Evolutionary conservation across 768 basidiomycete genomes (phyloP).

Genomic region (Tylopilus plumbeoviolaceoides): DNA sequence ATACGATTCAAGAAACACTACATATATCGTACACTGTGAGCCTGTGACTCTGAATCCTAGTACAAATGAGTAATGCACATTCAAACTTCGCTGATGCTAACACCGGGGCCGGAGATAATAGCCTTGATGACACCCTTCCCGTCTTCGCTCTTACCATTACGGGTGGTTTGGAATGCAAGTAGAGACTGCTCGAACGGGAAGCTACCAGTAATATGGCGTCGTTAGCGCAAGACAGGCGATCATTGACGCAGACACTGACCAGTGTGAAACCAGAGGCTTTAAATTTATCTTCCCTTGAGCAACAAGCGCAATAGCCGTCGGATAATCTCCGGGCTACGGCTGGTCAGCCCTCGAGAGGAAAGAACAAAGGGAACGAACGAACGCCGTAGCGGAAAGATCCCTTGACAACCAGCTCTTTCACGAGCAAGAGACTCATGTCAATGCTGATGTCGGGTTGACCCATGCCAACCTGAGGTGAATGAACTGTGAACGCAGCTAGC

Average conservation of each 20-base stretch:
- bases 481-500: background rate
- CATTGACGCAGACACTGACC: constrained; percentile 38
- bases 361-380: constrained; percentile 21
- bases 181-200: constrained; percentile 75
- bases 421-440: constrained; percentile 63
- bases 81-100: constrained; percentile 41
- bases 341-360: background rate
- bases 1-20: too few relatives aligned
- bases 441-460: constrained; percentile 73
- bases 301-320: constrained; percentile 79
- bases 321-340: constrained; percentile 75
- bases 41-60: background rate
- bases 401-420: constrained; percentile 77
- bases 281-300: constrained; percentile 80
- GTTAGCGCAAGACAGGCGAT: background rate
- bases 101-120: constrained; percentile 80
- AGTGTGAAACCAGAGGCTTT: constrained; percentile 85
- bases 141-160: constrained; percentile 75
- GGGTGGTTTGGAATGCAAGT: constrained; percentile 78
- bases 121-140: constrained; percentile 88
- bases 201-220: constrained; percentile 30
- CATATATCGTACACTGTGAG: background rate
- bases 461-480: constrained; percentile 68
- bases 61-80: background rate
- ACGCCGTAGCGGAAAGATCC: constrained; percentile 93